Base-by-base conservation (phyloP, 1,284 basidiomycete genomes). In the Gymnopus androsaceus region DNA sequence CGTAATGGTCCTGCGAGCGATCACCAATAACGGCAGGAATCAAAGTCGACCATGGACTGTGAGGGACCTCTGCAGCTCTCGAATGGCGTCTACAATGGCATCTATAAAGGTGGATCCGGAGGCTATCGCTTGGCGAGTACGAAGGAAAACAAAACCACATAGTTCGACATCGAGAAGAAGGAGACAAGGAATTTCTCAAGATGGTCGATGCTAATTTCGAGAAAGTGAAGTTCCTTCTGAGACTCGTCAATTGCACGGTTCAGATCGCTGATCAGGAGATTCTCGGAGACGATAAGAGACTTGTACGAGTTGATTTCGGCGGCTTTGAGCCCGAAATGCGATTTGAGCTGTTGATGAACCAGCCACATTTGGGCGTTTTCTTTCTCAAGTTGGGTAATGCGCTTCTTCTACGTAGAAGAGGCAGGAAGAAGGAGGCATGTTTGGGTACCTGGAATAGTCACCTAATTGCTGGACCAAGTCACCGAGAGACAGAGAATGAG, bases 51-150 rank as follows among this genome's bases (percentile, higher is more conserved):
- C 81, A 80, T 11, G 74, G 67, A 49, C 75, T 75, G 21, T 61
- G 70, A 15, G 70, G 69, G 27, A 69, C 69, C 9, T 72, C 64
- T 11, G 75, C 67, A 7, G 79, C 79, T 71, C 67, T 60, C 71
- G 69, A 61, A 84, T 79, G 2, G 80, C 74, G 14, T 72, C 63
- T 21, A 82, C 70, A 15, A 84, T 66, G 1, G 80, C 76, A 7
- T 75, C 68, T 46, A 82, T 79, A 5, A 77, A 67, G 17, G 72
- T 57, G 23, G 57, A 59, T 11, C 70, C 71, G 12, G 63, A 62
- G 25, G 63, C 55, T 6, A 75, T 56, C 9, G 67, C 57, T 21
- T 59, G 60, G 40, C 67, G 67, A 12, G 73, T 73, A 28, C 62
- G 62, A 14, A 61, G 62, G 19, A 77, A 62, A 19, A 73, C 67